Evolutionary conservation across 257 asterid genomes (phyloP), one percentile per base, ranked within the genome.

Genomic region (Solanum pinnatisectum): DNA sequence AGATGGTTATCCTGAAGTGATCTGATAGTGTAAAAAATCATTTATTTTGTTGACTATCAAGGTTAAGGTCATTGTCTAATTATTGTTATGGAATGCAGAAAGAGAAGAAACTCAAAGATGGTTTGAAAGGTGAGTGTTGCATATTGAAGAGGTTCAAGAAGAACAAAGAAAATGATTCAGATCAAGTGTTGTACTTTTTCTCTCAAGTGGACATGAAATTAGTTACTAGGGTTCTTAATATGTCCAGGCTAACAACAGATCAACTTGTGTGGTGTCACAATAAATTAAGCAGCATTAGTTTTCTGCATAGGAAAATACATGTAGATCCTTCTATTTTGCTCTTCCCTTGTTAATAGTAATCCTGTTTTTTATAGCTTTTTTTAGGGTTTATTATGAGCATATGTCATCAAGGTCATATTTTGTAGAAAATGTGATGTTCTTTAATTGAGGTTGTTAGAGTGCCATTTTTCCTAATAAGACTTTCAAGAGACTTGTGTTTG

Each of bases 171-270:
- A 92, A 93, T 16, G 96, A 94, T 82, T 85, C 93, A 25, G 98
- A 95, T 88, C 97, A 93, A 89, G 98, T 92, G 68, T 93, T 95
- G 3, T 91, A 89, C 87, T 96, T 95, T 68, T 96, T 96, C 90
- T 92, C 98, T 3, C 98, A 96, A 87, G 98, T 95, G 36, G 98
- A 96, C 84, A 91, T 94, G 98, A 96, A 91, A 79, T 91, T 97
- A 88, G 98, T 97, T 23, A 84, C 90, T 65, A 92, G 99, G 68
- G 99, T 96, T 9, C 87, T 97, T 74, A 96, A 92, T 83, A 94
- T 95, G 96, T 90, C 95, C 36, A 97, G 88, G 85, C 30, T 96
- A 78, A 95, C 95, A 1, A 90, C 88, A 27, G 98, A 96, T 3
- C 99, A 96, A 52, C 46, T 96, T 86, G 49, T 93, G 0, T 97